Percentiles rank a stretch among this genome's conserved stretches.
phyloP scores from a whole-genome alignment of 1,139 yeast species.

The Ashbya aceris region DNA sequence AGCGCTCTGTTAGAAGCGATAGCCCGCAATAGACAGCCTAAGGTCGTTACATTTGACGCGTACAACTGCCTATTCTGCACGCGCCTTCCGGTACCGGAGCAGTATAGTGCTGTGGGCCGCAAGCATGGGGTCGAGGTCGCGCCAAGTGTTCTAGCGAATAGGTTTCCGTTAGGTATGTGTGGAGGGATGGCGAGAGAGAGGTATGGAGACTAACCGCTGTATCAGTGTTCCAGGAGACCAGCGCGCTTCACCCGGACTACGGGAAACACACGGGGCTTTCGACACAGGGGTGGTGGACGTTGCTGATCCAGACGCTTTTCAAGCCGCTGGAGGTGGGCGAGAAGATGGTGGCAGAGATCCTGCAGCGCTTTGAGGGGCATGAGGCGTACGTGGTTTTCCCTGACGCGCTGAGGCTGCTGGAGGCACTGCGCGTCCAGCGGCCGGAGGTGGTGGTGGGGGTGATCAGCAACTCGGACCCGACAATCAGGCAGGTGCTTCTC shows the following conservation, averaged over 20 bases:
- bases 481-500: constrained; percentile 37
- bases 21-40: constrained; percentile 30
- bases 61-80: constrained; percentile 60
- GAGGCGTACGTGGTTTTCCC: constrained; percentile 46
- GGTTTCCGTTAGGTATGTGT: constrained; percentile 22
- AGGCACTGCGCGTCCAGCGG: constrained; percentile 29
- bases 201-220: background rate
- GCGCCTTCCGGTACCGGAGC: constrained; percentile 41
- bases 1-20: no score
- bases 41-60: constrained; percentile 53
- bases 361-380: constrained; percentile 39
- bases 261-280: constrained; percentile 37
- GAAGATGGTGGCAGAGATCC: constrained; percentile 33
- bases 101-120: constrained; percentile 41
- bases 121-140: constrained; percentile 37
- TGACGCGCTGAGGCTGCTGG: constrained; percentile 45
- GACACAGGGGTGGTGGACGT: constrained; percentile 52
- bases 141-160: constrained; percentile 24
- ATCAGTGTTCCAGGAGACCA: constrained; percentile 26
- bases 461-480: constrained; percentile 53
- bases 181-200: background rate
- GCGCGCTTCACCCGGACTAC: constrained; percentile 45
- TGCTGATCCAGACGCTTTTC: constrained; percentile 39
- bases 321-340: constrained; percentile 25
- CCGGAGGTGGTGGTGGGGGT: constrained; percentile 35